Percentiles rank a stretch among this genome's conserved stretches.
Evolutionary conservation across 371 early-diverging fungal species (phyloP).

Genomic region (Globomyces sp.): DNA sequence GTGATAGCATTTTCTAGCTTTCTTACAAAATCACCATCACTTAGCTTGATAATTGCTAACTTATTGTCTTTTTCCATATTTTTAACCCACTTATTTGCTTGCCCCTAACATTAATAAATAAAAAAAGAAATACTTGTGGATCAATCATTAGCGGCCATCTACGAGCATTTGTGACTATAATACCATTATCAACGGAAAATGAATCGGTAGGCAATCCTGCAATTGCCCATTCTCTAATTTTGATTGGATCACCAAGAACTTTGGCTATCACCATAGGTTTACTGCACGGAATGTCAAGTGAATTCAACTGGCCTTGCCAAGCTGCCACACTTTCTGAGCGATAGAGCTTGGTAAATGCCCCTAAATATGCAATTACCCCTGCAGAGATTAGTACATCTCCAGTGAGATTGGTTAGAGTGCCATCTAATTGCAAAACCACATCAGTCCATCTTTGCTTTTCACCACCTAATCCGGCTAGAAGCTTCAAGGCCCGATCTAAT

Average conservation of each 20-base stretch:
- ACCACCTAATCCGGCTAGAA: conserved; percentile 55
- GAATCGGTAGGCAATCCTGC: conserved; percentile 53
- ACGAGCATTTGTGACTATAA: conserved; percentile 49
- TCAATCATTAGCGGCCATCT: conserved; percentile 61
- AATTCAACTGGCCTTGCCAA: conserved; percentile 35
- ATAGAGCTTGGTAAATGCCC: conserved; percentile 53
- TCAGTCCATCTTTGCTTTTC: conserved; percentile 61
- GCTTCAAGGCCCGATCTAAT: conserved; percentile 54
- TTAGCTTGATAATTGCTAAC: conserved; percentile 50
- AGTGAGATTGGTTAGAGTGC: conserved; percentile 43
- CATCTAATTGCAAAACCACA: conserved; percentile 45
- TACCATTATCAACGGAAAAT: conserved; percentile 57
- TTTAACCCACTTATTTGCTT: conserved; percentile 60
- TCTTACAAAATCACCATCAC: conserved; percentile 53
- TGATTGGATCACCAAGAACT: conserved; percentile 52
- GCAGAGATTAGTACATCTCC: conserved; percentile 55
- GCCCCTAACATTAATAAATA: conserved; percentile 25
- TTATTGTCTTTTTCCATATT: conserved; percentile 59
- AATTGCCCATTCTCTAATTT: conserved; percentile 55
- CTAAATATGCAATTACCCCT: conserved; percentile 55
- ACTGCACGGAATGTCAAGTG: conserved; percentile 44
- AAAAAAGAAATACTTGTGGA: conserved; percentile 33
- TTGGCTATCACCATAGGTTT: conserved; percentile 45
- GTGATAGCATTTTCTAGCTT: conserved; percentile 56
- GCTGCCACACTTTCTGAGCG: conserved; percentile 38